Conservation (phyloP, 1,139 yeast species). For the Pneumocystis jirovecii region DNA sequence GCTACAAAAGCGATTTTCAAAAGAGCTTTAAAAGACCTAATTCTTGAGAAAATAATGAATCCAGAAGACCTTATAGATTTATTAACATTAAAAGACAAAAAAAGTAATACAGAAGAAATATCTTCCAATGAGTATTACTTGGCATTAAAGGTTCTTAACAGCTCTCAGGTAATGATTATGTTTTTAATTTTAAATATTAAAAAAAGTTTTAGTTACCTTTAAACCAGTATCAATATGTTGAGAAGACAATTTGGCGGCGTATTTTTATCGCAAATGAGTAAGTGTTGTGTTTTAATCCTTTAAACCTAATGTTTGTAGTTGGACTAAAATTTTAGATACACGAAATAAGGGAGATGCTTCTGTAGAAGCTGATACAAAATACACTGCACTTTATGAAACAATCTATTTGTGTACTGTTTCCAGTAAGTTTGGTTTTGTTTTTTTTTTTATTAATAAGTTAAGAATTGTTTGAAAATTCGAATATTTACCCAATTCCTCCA, state of each 20-base stretch:
- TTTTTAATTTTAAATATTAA: neutral
- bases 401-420: constrained; percentile 17
- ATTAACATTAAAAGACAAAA: constrained; percentile 36
- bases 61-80: constrained; percentile 40
- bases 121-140: constrained; percentile 22
- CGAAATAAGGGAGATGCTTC: constrained; percentile 33
- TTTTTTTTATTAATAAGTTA: neutral
- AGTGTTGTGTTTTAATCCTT: neutral
- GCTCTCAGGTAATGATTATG: neutral
- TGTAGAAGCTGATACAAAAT: constrained; percentile 29
- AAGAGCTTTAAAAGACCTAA: constrained; percentile 28
- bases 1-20: constrained; percentile 14
- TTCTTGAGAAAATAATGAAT: constrained; percentile 30
- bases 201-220: constrained; percentile 4
- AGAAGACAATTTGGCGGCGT: constrained; percentile 43
- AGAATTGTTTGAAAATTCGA: neutral
- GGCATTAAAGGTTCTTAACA: constrained; percentile 29
- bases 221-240: constrained; percentile 2
- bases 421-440: neutral
- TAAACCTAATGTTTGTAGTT: constrained; percentile 16
- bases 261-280: constrained; percentile 41
- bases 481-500: neutral
- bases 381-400: constrained; percentile 37
- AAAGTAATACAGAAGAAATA: constrained; percentile 12
- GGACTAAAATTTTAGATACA: constrained; percentile 34